Base-by-base conservation (phyloP, 768 basidiomycete species). In the Thelephora ganbajun region DNA sequence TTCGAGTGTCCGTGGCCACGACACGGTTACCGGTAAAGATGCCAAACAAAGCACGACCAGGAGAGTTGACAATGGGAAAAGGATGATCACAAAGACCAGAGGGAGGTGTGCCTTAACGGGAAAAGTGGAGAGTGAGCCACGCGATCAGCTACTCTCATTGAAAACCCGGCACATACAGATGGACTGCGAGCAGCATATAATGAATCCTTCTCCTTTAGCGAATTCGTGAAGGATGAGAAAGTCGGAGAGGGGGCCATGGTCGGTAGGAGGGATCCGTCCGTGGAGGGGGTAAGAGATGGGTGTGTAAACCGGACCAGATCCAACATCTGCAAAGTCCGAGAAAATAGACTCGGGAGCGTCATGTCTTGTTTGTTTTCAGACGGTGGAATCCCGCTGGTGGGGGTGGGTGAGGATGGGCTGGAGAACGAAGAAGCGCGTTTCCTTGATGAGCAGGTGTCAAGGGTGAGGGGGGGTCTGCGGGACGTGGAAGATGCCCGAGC, bases 1-100 rank as follows among this genome's bases (percentile, higher is more conserved):
- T 18, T 79, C 62, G 26, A 87, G 63, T 18, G 80, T 88, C 47
- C 72, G 75, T 12, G 87, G 88, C 83, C 84, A 85, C 14, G 79
- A 64, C 53, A 80, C 68, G 47, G 83, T 77, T 53, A 88, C 79
- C 45, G 86, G 83, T 5, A 89, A 62, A 5, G 80, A 66, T 45
- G 66, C 67, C 43, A 75, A 66, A 30, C 63, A 62, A 47, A 69
- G 51, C 35, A 76, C 58, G 35, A 76, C 65, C 6, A 75, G 47
- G 14, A 60, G 62, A 11, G 85, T 81, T 13, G 83, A 80, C n/a
- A 89, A 68, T 57, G 73, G 78, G 56, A 83, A 76, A 37, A 82
- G 61, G 34, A 82, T 74, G 48, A 87, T 65, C 44, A 76, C 77
- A 30, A 83, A 76, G n/a, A 87, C 72, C 26, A 84, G 61, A 18